Evolutionary conservation across 306 rosid species (phyloP).

Genomic region (Inga oerstediana): DNA sequence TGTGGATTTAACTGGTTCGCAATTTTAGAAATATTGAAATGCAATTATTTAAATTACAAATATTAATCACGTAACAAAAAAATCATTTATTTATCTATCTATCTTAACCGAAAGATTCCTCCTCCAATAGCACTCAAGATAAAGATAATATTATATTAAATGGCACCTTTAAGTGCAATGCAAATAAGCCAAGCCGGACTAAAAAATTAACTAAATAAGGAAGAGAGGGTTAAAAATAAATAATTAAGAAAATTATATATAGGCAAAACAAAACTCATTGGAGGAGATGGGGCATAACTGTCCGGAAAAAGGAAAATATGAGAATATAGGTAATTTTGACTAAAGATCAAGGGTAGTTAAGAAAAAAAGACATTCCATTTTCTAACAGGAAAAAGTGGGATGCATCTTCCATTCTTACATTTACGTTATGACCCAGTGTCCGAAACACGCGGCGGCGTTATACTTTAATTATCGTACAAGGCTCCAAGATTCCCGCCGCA

Average conservation of each 20-base stretch:
- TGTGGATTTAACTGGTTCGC: background rate
- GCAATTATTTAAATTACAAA: background rate
- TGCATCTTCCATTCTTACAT: background rate
- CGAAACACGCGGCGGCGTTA: constrained; percentile 38
- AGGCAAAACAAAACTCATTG: constrained; percentile 32
- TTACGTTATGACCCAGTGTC: constrained; percentile 28
- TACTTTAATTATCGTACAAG: background rate
- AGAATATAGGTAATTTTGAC: constrained; percentile 27
- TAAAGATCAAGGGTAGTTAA: constrained; percentile 18
- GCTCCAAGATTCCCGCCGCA: too few relatives aligned
- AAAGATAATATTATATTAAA: background rate
- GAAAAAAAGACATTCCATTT: background rate
- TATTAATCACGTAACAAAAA: background rate
- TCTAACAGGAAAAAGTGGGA: constrained; percentile 14
- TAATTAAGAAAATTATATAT: background rate
- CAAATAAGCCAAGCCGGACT: background rate
- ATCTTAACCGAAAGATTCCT: background rate
- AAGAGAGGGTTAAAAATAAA: background rate
- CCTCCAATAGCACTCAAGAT: background rate
- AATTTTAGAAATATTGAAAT: background rate
- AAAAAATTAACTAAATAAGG: background rate
- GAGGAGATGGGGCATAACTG: constrained; percentile 52
- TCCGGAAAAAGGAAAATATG: background rate
- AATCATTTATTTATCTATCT: background rate
- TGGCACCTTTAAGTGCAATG: background rate